Conservation (phyloP, 202 grass and related monocot genomes). For the Panicum hallii region DNA sequence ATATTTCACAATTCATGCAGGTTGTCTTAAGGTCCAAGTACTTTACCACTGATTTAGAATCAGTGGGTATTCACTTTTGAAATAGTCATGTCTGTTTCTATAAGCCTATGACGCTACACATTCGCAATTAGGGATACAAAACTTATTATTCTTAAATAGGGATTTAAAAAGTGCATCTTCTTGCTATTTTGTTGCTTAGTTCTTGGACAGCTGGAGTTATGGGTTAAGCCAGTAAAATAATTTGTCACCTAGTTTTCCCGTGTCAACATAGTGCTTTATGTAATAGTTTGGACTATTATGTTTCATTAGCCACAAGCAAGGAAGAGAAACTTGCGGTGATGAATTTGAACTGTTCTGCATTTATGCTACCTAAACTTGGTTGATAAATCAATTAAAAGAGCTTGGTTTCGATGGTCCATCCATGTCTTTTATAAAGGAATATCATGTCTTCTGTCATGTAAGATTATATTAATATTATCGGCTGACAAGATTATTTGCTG, state of each 20-base stretch:
- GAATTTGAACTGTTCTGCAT: neutral
- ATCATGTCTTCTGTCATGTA: neutral
- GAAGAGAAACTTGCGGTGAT: slow-evolving; percentile 21
- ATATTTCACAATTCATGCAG: neutral
- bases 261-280: neutral
- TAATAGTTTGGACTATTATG: slow-evolving; percentile 7
- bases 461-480: slow-evolving; percentile 1
- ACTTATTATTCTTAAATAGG: neutral
- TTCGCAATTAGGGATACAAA: slow-evolving; percentile 11
- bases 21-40: slow-evolving; percentile 22
- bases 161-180: neutral
- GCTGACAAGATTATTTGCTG: slow-evolving; percentile 5
- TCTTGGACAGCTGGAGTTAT: neutral
- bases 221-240: slow-evolving; percentile 13
- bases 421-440: slow-evolving; percentile 1
- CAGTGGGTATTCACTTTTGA: neutral
- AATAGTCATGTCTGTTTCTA: neutral
- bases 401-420: slow-evolving; percentile 5
- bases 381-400: slow-evolving; percentile 12
- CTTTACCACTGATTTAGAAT: neutral
- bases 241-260: neutral
- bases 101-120: neutral
- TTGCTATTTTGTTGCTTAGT: slow-evolving; percentile 1
- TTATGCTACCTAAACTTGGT: slow-evolving; percentile 2
- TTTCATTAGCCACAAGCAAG: neutral